These are phyloP conservation scores for Coniochaeta hoffmannii DNA, from an alignment of 2,329 filamentous ascomycete species.

Conservation along the genomic window DNA sequence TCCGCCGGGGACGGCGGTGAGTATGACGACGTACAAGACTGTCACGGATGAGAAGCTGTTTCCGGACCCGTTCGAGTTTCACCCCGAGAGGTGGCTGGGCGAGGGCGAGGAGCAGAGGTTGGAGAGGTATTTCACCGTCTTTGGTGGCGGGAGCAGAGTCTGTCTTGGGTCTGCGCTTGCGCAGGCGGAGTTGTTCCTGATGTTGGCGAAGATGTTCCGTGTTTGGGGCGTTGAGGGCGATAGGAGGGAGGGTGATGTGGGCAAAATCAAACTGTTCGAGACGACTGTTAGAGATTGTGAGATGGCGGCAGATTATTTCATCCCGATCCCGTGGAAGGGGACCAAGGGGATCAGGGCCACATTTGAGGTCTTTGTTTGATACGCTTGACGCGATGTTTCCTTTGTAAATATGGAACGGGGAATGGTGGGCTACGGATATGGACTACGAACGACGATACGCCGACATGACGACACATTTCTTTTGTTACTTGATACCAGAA, in stretches of 20 bases:
- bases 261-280: constrained; percentile 26
- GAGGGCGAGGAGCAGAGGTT: background rate
- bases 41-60: background rate
- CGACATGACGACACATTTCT: background rate
- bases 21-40: background rate
- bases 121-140: constrained; percentile 6
- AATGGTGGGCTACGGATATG: background rate
- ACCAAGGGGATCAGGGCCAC: constrained; percentile 13
- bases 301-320: constrained; percentile 29
- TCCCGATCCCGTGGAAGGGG: constrained; percentile 29
- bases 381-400: background rate
- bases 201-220: constrained; percentile 8
- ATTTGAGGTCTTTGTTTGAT: background rate
- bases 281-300: constrained; percentile 25
- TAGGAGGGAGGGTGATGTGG: constrained; percentile 23
- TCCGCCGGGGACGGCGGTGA: background rate
- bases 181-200: constrained; percentile 8
- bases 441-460: background rate
- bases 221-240: constrained; percentile 11
- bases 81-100: background rate
- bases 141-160: background rate
- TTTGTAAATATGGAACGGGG: background rate
- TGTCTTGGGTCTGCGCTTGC: constrained; percentile 9
- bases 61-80: background rate
- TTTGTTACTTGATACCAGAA: too few relatives aligned